These are phyloP conservation scores for Aureobasidium sp. DNA, from an alignment of 2,329 filamentous ascomycete species.

Conservation along the genomic window DNA sequence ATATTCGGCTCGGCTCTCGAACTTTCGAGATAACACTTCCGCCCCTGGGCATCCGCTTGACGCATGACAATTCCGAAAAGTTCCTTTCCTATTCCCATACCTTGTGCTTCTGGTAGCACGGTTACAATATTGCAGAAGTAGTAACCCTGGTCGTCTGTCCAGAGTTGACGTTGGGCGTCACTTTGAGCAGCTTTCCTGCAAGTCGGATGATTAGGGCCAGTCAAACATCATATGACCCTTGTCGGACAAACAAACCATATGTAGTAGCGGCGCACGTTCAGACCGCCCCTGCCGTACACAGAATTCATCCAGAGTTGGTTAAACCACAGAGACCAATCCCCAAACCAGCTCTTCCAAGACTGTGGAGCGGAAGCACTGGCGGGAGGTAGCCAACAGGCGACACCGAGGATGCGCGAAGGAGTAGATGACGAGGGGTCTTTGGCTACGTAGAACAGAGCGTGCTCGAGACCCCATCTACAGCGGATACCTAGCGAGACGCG, in stretches of 20 bases:
- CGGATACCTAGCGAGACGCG: slow-evolving; percentile 54
- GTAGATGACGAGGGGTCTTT: slow-evolving; percentile 43
- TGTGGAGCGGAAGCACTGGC: slow-evolving; percentile 35
- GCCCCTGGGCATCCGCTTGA: slow-evolving; percentile 54
- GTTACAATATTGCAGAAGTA: slow-evolving; percentile 72
- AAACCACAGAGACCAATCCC: slow-evolving; percentile 53
- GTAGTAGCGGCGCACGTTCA: slow-evolving; percentile 59
- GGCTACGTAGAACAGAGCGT: slow-evolving; percentile 61
- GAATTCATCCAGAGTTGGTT: slow-evolving; percentile 60
- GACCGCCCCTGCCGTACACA: slow-evolving; percentile 58
- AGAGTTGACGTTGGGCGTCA: slow-evolving; percentile 51
- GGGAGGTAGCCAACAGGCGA: slow-evolving; percentile 64
- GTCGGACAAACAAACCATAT: slow-evolving; percentile 44
- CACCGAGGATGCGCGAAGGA: slow-evolving; percentile 50
- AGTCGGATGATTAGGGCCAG: neutral
- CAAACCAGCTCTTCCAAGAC: slow-evolving; percentile 53
- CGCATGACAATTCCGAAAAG: slow-evolving; percentile 56
- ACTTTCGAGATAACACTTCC: slow-evolving; percentile 62
- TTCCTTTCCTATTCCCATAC: slow-evolving; percentile 55
- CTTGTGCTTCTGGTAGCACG: slow-evolving; percentile 55
- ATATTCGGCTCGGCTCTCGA: slow-evolving; percentile 60
- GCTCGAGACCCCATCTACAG: slow-evolving; percentile 61
- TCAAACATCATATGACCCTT: neutral
- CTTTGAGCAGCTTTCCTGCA: slow-evolving; percentile 50
- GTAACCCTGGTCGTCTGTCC: slow-evolving; percentile 58